Conservation (phyloP, 1,284 basidiomycete species). For the Caloboletus inedulis region DNA sequence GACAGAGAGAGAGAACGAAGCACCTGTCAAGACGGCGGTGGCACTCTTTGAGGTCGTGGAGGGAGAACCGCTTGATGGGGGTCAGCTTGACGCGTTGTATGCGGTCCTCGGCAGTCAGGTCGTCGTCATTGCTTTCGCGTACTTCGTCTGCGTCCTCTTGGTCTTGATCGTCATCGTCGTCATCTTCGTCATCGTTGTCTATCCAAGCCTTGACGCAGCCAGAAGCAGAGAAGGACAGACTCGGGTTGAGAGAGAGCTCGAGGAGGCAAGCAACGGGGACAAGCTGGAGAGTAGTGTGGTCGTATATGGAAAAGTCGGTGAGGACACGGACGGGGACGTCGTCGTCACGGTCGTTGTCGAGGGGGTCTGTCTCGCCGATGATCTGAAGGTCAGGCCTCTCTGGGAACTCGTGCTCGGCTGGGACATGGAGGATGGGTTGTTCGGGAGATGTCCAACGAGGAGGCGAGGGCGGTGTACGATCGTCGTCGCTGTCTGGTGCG, state of each 20-base stretch:
- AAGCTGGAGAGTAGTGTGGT: conserved; percentile 34
- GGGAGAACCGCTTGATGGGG: conserved; percentile 44
- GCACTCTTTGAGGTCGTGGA: conserved; percentile 39
- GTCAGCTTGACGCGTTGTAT: conserved; percentile 42
- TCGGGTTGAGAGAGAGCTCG: conserved; percentile 21
- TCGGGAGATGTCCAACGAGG: conserved; percentile 1
- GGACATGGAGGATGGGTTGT: conserved; percentile 8
- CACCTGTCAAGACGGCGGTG: conserved; percentile 39
- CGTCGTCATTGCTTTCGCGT: conserved; percentile 30
- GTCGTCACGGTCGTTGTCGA: conserved; percentile 31
- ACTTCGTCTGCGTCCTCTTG: conserved; percentile 23
- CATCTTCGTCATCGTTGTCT: conserved; percentile 32
- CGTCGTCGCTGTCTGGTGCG: conserved; percentile 19
- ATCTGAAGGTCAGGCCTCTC: conserved; percentile 31
- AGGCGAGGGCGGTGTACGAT: conserved; percentile 5
- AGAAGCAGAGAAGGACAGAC: conserved; percentile 30
- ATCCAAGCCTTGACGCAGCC: conserved; percentile 35
- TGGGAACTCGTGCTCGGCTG: conserved; percentile 29
- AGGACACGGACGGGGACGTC: conserved; percentile 53
- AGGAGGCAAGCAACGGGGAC: conserved; percentile 40
- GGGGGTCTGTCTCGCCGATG: conserved; percentile 32
- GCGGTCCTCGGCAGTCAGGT: conserved; percentile 13
- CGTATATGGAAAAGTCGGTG: conserved; percentile 49
- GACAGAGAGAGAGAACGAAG: neutral
- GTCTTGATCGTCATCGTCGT: conserved; percentile 29